A percentile compares a stretch with the other conserved stretches of the same genome.
phyloP scores from a whole-genome alignment of 2,329 filamentous ascomycete genomes.

The Didymosphaeria variabile region DNA sequence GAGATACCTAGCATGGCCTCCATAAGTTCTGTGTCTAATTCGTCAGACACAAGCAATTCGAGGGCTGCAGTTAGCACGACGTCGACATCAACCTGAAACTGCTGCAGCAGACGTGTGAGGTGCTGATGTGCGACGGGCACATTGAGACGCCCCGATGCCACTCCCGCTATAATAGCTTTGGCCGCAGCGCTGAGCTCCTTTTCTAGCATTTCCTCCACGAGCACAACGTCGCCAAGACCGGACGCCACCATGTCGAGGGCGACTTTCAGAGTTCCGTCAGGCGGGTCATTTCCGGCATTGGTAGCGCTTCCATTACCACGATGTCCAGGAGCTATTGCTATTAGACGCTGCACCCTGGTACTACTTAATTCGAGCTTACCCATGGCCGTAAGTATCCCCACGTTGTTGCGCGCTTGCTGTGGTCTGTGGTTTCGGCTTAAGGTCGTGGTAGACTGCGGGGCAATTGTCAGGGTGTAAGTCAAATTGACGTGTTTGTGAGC shows the following conservation, averaged over 20 bases:
- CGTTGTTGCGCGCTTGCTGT: no score
- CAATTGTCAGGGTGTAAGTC: no score
- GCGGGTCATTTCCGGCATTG: no score
- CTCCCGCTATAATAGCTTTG: neutral
- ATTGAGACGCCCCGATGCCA: neutral
- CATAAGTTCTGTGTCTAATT: neutral
- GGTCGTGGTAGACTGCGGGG: no score
- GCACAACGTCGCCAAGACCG: neutral
- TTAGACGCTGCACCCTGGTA: no score
- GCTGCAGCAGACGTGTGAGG: neutral
- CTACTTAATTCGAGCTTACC: no score
- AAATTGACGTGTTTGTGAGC: no score
- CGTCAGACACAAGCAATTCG: neutral
- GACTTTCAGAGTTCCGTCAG: neutral
- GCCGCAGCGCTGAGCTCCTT: neutral
- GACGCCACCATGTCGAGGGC: neutral
- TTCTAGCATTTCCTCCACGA: neutral
- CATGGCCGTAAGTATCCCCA: no score
- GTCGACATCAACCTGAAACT: neutral
- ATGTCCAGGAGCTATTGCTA: no score
- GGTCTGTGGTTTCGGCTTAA: no score
- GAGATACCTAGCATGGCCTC: neutral
- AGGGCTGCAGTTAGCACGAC: neutral
- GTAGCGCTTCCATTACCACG: no score
- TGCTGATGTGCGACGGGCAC: neutral